Conservation (phyloP, 2,329 filamentous ascomycete species). For the Colletotrichum tanaceti region DNA sequence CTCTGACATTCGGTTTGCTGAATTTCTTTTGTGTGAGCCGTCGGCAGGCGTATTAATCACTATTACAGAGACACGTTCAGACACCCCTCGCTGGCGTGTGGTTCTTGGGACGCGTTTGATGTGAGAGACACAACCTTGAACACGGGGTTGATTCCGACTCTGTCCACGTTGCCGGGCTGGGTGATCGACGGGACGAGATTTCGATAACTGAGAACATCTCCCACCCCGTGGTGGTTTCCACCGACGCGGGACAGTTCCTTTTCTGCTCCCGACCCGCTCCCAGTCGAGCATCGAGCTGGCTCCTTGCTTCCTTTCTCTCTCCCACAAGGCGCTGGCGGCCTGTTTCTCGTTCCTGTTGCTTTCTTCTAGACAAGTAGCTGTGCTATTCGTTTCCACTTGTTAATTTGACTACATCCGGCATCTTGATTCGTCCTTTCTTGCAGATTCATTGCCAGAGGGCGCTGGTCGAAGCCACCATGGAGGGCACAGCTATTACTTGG, state of each 20-base stretch:
- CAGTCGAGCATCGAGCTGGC: constrained; percentile 13
- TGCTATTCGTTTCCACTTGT: constrained; percentile 26
- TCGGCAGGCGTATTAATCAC: not conserved
- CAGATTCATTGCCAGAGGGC: not conserved
- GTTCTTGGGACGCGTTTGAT: constrained; percentile 30
- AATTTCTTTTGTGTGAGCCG: not conserved
- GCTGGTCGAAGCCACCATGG: constrained; percentile 18
- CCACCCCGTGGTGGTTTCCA: not conserved
- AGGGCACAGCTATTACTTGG: constrained; percentile 29
- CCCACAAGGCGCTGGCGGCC: constrained; percentile 27
- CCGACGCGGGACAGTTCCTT: not conserved
- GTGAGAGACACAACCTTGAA: constrained; percentile 16
- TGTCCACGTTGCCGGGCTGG: constrained; percentile 12
- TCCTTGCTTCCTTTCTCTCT: constrained; percentile 13
- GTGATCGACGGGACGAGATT: constrained; percentile 14
- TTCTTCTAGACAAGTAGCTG: constrained; percentile 25
- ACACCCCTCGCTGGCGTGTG: constrained; percentile 15
- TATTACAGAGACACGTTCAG: not conserved
- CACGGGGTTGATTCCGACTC: constrained; percentile 1
- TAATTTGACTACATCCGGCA: not conserved
- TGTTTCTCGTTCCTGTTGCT: not conserved
- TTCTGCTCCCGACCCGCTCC: constrained; percentile 1
- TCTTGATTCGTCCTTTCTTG: not conserved
- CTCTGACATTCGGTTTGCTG: not conserved
- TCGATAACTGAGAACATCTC: constrained; percentile 26